Conservation (phyloP, 2,329 filamentous ascomycete genomes). For the Aureobasidium sp. region DNA sequence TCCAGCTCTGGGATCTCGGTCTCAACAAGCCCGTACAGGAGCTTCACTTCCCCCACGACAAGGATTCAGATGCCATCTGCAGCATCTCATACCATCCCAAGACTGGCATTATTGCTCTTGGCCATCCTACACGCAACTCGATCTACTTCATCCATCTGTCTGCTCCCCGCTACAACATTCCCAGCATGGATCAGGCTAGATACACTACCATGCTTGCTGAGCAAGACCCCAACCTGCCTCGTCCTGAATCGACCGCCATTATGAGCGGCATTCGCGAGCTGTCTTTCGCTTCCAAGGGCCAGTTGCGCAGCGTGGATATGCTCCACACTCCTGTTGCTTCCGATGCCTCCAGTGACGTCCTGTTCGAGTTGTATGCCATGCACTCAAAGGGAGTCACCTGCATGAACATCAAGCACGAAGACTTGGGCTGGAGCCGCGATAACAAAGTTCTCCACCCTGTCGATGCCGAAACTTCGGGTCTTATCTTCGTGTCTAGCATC, state of each 20-base stretch:
- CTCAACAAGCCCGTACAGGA: slow-evolving; percentile 94
- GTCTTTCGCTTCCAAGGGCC: slow-evolving; percentile 78
- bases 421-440: slow-evolving; percentile 85
- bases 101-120: slow-evolving; percentile 89
- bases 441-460: slow-evolving; percentile 78
- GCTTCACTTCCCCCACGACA: slow-evolving; percentile 90
- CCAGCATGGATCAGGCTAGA: slow-evolving; percentile 73
- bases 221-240: slow-evolving; percentile 65
- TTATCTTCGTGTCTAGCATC: slow-evolving; percentile 63
- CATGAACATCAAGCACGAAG: slow-evolving; percentile 74
- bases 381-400: slow-evolving; percentile 96
- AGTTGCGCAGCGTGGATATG: slow-evolving; percentile 84
- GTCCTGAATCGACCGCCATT: slow-evolving; percentile 90
- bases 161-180: slow-evolving; percentile 82
- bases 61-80: slow-evolving; percentile 95
- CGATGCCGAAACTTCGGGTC: slow-evolving; percentile 65
- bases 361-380: slow-evolving; percentile 96
- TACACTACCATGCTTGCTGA: slow-evolving; percentile 74
- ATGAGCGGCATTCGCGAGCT: slow-evolving; percentile 96
- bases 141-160: slow-evolving; percentile 96
- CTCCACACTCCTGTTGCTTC: slow-evolving; percentile 58
- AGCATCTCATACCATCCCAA: slow-evolving; percentile 90
- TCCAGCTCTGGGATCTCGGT: slow-evolving; percentile 96
- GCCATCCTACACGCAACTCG: slow-evolving; percentile 93
- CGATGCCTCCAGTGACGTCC: slow-evolving; percentile 57